Evolutionary conservation across 1,284 basidiomycete genomes (phyloP), one percentile per base, ranked within the genome.

Genomic region (Vanrija humicola): DNA sequence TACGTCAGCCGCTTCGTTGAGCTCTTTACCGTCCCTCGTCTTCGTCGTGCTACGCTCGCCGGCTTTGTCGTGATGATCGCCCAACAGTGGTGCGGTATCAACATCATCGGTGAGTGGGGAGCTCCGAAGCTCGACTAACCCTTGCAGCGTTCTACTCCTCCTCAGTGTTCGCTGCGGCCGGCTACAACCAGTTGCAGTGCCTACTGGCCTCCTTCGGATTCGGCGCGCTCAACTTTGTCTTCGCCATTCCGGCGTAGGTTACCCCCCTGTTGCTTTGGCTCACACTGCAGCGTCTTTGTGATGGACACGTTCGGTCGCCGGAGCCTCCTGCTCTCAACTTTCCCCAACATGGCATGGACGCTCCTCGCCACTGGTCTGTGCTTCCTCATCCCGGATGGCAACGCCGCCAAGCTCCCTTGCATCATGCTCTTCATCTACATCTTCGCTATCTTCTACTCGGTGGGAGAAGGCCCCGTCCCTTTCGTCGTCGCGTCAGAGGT

Each of bases 401-500:
- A 45, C 21, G 6, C 28, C 28, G 18, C 28, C 40, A 44, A 38
- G 38, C 69, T 84, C 34, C 82, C 75, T 6, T 77, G 83, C 28
- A 80, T 86, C 38, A 79, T 83, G 1, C 67, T 84, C 9, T 84
- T 84, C 47, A 81, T 86, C 59, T 72, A 74, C 64, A 38, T 74
- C 81, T 87, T 71, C 63, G 65, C 72, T 46, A 66, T 67, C 48
- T 59, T 54, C 47, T 74, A 74, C 55, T 69, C 66, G 1, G 56
- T 71, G 3, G 86, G 87, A 21, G 86, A 88, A 73, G 88, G 89
- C 1, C 89, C 90, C 7, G 89, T 90, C 7, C 87, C 88, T 0
- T 76, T 75, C 64, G 64, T 65, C 25, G 81, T 81, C 67, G 77
- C 76, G 9, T 79, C 80, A 40, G 79, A 80, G 64, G 79, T 78